Base-by-base conservation (phyloP, 2,329 filamentous ascomycete species). In the Trichoderma koningiopsis region DNA sequence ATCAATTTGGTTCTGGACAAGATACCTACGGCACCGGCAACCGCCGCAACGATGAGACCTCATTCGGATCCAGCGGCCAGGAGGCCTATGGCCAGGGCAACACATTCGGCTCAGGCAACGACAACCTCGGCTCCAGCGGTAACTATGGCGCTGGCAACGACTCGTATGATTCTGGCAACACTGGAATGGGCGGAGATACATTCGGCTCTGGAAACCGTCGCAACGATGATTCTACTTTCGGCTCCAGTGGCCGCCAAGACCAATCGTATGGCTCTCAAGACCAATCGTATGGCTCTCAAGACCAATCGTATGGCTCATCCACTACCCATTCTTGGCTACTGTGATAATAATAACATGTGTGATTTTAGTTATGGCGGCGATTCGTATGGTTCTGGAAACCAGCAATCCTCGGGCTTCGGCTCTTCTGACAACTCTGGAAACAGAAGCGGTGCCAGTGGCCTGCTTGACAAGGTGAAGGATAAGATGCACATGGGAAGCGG, bases 391-490 rank as follows among this genome's bases (percentile, higher is more conserved):
- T 70, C 67, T 35, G 57, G 47, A 8, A 69, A 24, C 40, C 58
- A 70, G 4, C 37, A 68, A 16, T 60, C 62, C 22, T 67, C 65
- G 19, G 63, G 61, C 37, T 43, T 62, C 27, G 69, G 72, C 37
- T 69, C 59, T n/a, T 55, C 72, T 55, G 70, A 62, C 22, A 56
- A 40, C 2, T 40, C 14, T 13, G 58, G 40, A 14, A 67, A 57
- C 35, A 62, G n/a, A 61, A 71, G 68, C 49, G 64, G 63, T 75
- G 86, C 84, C 63, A 60, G 63, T 74, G 86, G 84, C 62, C 83
- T 82, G 19, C 65, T 87, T 27, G 87, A 87, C 58, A 88, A 87
- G 78, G 68, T 89, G 29, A 79, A 89, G 77, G 86, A 90, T 79
- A 89, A 88, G 81, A 84, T 83, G 10, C 76, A 78, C 14, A 73